These are phyloP conservation scores for Fragaria ananassa DNA, from an alignment of 306 rosid genomes.

Conservation along the genomic window DNA sequence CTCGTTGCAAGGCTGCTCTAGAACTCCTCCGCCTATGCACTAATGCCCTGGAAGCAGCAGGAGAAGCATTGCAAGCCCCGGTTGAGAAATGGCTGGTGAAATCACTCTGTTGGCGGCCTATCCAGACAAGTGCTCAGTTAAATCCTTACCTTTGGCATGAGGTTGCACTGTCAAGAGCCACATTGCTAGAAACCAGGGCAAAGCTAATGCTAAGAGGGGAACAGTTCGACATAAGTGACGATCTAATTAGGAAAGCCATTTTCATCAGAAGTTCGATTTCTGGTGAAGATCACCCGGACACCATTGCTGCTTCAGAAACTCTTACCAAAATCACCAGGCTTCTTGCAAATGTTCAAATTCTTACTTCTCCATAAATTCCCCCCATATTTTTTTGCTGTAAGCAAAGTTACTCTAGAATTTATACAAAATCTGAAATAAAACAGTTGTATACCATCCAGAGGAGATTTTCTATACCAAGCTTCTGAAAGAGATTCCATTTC, in stretches of 20 bases:
- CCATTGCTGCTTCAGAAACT: slow-evolving; percentile 72
- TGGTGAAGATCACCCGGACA: slow-evolving; percentile 84
- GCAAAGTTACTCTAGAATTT: slow-evolving; percentile 39
- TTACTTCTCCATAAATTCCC: slow-evolving; percentile 51
- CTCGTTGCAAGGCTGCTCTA: slow-evolving; percentile 67
- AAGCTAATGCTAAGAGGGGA: slow-evolving; percentile 88
- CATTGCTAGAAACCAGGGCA: slow-evolving; percentile 76
- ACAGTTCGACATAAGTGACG: slow-evolving; percentile 74
- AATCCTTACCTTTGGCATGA: slow-evolving; percentile 92
- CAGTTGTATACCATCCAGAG: slow-evolving; percentile 38
- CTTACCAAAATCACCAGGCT: slow-evolving; percentile 78
- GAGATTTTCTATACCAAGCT: slow-evolving; percentile 30
- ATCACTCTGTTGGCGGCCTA: slow-evolving; percentile 77
- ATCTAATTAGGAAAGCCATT: slow-evolving; percentile 73
- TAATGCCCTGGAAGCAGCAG: slow-evolving; percentile 75
- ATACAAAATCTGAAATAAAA: slow-evolving; percentile 50
- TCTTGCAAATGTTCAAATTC: slow-evolving; percentile 58
- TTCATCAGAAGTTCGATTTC: slow-evolving; percentile 79
- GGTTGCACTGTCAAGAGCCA: slow-evolving; percentile 72
- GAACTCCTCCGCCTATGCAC: slow-evolving; percentile 84
- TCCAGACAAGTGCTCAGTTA: slow-evolving; percentile 75
- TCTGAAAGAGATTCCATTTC: slow-evolving; percentile 25
- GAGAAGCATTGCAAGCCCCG: slow-evolving; percentile 71
- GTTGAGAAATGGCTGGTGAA: slow-evolving; percentile 80
- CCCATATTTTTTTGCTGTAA: slow-evolving; percentile 34